A percentile compares a stretch with the other conserved stretches of the same genome.
phyloP scores from a whole-genome alignment of 768 basidiomycete species.

The Trametes punicea region DNA sequence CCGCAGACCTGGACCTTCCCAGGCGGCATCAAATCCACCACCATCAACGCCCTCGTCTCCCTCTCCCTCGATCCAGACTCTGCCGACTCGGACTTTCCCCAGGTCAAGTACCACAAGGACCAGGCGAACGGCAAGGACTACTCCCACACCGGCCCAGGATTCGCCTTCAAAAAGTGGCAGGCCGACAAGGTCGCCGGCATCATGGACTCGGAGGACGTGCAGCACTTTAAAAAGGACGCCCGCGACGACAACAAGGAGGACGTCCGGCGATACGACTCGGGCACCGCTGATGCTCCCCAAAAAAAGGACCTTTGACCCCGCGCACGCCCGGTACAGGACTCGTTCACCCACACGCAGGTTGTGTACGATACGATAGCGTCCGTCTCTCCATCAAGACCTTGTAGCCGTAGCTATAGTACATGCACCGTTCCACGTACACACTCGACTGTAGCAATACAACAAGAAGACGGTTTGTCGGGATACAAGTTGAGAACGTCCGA shows the following conservation, averaged over 20 bases:
- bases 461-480: too few relatives aligned
- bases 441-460: too few relatives aligned
- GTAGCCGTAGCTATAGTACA: too few relatives aligned
- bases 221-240: constrained; percentile 24
- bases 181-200: constrained; percentile 26
- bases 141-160: constrained; percentile 39
- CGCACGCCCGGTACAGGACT: too few relatives aligned
- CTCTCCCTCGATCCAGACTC: constrained; percentile 39
- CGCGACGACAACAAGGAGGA: constrained; percentile 20
- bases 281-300: constrained; percentile 21
- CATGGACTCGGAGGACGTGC: constrained; percentile 26
- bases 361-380: too few relatives aligned
- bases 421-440: too few relatives aligned
- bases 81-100: constrained; percentile 40
- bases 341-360: background rate
- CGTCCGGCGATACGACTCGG: constrained; percentile 21
- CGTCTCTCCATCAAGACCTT: too few relatives aligned
- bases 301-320: constrained; percentile 15
- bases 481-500: too few relatives aligned
- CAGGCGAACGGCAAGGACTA: constrained; percentile 44
- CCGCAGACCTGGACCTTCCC: constrained; percentile 39
- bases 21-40: constrained; percentile 35
- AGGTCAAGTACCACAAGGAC: constrained; percentile 37
- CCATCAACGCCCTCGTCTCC: constrained; percentile 41
- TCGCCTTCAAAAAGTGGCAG: constrained; percentile 41